A percentile compares a stretch with the other conserved stretches of the same genome.
These are phyloP conservation scores for Aspergillus bridgeri DNA, from an alignment of 495 filamentous ascomycete species.

Conservation along the genomic window DNA sequence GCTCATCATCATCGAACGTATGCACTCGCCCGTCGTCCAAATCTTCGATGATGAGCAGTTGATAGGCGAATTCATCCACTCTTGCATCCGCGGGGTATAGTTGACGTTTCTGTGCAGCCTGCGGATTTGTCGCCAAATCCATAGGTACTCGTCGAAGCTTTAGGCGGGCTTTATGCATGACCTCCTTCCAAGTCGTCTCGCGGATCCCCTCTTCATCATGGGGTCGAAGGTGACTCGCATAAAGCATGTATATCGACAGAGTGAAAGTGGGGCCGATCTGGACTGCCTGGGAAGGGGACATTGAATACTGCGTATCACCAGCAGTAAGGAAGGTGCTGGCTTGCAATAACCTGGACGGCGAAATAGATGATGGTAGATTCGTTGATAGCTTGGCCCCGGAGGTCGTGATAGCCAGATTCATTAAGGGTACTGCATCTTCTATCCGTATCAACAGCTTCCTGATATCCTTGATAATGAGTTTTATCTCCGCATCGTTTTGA, in stretches of 20 bases:
- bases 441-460: constrained; percentile 72
- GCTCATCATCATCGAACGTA: constrained; percentile 64
- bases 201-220: constrained; percentile 61
- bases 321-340: constrained; percentile 89
- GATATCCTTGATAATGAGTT: constrained; percentile 70
- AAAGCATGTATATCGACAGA: constrained; percentile 95
- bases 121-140: constrained; percentile 29
- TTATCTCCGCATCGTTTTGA: constrained; percentile 58
- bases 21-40: constrained; percentile 89
- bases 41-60: constrained; percentile 87
- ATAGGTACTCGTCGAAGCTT: constrained; percentile 65
- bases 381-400: constrained; percentile 85
- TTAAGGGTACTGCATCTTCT: constrained; percentile 88
- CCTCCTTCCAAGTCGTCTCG: constrained; percentile 93
- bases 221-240: constrained; percentile 69
- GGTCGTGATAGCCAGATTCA: constrained; percentile 93
- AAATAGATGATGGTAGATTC: constrained; percentile 74
- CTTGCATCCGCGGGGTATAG: constrained; percentile 49
- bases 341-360: constrained; percentile 86
- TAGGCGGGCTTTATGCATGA: constrained; percentile 88
- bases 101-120: constrained; percentile 9
- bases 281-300: constrained; percentile 58
- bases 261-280: constrained; percentile 89
- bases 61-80: constrained; percentile 78
- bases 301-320: constrained; percentile 79